Evolutionary conservation across 1,284 basidiomycete species (phyloP).

Genomic region (Boletus sp.): DNA sequence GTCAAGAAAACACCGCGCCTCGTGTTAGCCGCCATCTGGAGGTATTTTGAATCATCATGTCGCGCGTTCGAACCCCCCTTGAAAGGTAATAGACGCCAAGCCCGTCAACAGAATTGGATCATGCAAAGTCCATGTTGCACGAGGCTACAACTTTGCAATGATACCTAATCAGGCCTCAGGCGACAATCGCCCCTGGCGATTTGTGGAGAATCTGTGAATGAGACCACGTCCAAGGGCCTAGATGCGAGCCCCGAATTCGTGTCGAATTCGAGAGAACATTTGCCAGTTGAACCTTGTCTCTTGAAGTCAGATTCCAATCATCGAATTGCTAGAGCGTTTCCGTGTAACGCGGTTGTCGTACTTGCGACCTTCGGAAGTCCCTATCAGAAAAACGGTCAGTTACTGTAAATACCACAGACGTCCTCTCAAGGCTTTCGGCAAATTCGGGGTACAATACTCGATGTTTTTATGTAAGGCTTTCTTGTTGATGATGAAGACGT

Average conservation of each 20-base stretch:
- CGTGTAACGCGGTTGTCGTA: too few relatives aligned
- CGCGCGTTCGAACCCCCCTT: neutral
- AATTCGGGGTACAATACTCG: too few relatives aligned
- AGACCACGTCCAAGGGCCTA: neutral
- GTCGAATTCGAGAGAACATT: neutral
- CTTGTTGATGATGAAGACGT: too few relatives aligned
- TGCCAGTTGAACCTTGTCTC: too few relatives aligned
- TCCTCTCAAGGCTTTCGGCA: too few relatives aligned
- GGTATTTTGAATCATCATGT: neutral
- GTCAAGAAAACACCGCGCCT: slow-evolving; percentile 6
- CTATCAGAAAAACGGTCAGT: too few relatives aligned
- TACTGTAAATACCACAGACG: too few relatives aligned
- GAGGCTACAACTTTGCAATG: neutral
- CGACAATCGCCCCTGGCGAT: neutral
- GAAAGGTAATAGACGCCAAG: slow-evolving; percentile 1
- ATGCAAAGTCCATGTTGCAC: neutral
- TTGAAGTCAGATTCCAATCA: too few relatives aligned
- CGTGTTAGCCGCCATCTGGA: slow-evolving; percentile 1
- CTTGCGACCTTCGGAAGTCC: too few relatives aligned
- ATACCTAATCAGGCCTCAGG: neutral
- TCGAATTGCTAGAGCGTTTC: too few relatives aligned
- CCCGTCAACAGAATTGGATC: neutral
- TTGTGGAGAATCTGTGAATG: neutral
- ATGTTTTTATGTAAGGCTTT: too few relatives aligned
- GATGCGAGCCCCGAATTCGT: neutral